Conservation (phyloP, 139 green algal species). For the Chlamydomonas applanata region DNA sequence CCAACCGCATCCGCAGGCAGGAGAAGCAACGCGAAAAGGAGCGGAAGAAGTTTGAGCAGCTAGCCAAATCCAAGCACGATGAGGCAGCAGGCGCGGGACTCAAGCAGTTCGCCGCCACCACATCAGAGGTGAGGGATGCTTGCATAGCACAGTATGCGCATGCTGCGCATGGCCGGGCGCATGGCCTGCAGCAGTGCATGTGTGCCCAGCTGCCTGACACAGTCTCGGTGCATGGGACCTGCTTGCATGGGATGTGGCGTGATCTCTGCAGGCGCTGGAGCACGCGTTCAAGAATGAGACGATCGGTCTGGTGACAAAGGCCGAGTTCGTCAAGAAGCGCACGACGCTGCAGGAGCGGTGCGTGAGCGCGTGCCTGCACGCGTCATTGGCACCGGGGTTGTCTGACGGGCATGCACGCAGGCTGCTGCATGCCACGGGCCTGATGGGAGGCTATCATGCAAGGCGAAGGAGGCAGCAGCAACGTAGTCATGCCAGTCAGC, state of each 20-base stretch:
- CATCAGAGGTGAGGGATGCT: conserved; percentile 41
- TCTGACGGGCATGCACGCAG: not conserved
- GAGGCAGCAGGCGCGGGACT: conserved; percentile 43
- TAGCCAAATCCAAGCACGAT: conserved; percentile 29
- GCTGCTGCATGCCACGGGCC: not conserved
- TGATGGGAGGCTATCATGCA: too few species aligned
- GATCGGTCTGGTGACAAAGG: conserved; percentile 89
- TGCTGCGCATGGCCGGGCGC: not conserved
- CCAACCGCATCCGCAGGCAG: conserved; percentile 63
- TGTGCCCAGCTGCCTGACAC: not conserved
- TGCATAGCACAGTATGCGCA: not conserved
- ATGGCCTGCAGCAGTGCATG: not conserved
- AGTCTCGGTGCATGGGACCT: not conserved
- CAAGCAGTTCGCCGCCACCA: conserved; percentile 60
- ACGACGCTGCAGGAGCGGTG: conserved; percentile 68
- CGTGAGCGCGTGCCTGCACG: not conserved
- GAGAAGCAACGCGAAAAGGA: conserved; percentile 75
- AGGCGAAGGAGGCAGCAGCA: too few species aligned
- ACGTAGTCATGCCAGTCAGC: not conserved
- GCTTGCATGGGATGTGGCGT: not conserved
- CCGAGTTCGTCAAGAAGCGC: conserved; percentile 89
- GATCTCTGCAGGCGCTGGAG: conserved; percentile 63
- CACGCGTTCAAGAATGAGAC: conserved; percentile 94
- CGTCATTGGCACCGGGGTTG: not conserved
- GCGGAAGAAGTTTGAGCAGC: conserved; percentile 66